Evolutionary conservation across 2,329 filamentous ascomycete genomes (phyloP).

Genomic region (Ophiostoma australiae): DNA sequence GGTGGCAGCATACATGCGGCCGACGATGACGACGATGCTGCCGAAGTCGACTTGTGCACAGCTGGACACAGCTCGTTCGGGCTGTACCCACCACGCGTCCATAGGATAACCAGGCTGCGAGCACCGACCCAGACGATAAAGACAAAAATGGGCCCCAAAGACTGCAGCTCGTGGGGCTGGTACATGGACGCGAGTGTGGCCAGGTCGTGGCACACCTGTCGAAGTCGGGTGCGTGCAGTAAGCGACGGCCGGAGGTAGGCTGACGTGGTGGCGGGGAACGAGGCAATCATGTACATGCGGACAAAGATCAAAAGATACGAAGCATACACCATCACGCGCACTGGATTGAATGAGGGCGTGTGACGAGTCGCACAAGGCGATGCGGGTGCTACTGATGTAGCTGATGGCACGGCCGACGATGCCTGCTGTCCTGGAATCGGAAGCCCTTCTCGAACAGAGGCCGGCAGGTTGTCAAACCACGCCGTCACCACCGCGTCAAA

Average conservation of each 20-base stretch:
- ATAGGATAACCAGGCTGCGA: conserved; percentile 22
- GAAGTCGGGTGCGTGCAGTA: conserved; percentile 20
- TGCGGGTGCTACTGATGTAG: background rate
- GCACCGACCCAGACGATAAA: conserved; percentile 25
- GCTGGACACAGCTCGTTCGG: background rate
- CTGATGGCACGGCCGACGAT: background rate
- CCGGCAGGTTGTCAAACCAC: conserved; percentile 23
- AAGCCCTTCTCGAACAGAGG: conserved; percentile 6
- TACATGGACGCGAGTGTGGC: conserved; percentile 15
- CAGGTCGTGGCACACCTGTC: conserved; percentile 18
- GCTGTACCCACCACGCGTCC: conserved; percentile 18
- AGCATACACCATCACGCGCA: conserved; percentile 22
- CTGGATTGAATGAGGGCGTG: conserved; percentile 16
- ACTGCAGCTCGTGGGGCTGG: conserved; percentile 16
- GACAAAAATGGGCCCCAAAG: conserved; percentile 22
- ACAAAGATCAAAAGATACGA: conserved; percentile 20
- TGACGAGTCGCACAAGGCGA: background rate
- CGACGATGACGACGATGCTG: background rate
- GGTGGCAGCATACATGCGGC: conserved; percentile 1
- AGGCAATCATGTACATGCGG: conserved; percentile 26
- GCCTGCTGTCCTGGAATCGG: background rate
- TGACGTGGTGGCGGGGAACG: conserved; percentile 24
- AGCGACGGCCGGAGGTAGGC: conserved; percentile 24
- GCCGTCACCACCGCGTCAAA: conserved; percentile 19
- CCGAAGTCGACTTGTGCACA: conserved; percentile 2